These are phyloP conservation scores for Aspergillus sp. DNA, from an alignment of 2,329 filamentous ascomycete genomes.

Conservation along the genomic window DNA sequence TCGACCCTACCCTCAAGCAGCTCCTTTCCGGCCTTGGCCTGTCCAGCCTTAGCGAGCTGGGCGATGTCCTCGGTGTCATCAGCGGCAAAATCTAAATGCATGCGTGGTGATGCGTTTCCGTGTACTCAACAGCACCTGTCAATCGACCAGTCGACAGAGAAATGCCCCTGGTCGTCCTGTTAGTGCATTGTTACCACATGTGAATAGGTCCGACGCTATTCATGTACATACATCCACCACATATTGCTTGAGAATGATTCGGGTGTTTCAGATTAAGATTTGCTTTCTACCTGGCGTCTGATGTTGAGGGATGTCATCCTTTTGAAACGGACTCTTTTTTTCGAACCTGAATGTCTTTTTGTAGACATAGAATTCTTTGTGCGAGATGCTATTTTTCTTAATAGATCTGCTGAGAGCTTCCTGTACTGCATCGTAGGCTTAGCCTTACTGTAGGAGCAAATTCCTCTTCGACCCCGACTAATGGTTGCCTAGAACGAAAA, in stretches of 20 bases:
- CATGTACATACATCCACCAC: neutral
- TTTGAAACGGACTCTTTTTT: neutral
- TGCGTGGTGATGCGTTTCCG: neutral
- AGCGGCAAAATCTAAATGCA: conserved; percentile 25
- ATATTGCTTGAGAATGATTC: neutral
- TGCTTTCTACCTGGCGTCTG: neutral
- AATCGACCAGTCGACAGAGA: too few relatives aligned
- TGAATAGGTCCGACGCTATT: neutral
- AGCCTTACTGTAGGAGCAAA: too few relatives aligned
- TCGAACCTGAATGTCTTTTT: neutral
- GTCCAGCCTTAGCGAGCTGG: conserved; percentile 14
- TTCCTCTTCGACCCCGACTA: too few relatives aligned
- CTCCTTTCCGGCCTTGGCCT: conserved; percentile 15
- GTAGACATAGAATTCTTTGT: neutral
- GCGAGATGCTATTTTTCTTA: too few relatives aligned
- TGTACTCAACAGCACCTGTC: neutral
- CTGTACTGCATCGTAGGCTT: too few relatives aligned
- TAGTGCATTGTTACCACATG: neutral
- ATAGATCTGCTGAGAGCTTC: too few relatives aligned
- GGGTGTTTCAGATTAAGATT: neutral
- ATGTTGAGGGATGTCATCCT: neutral
- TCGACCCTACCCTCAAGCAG: conserved; percentile 18
- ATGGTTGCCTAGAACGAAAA: too few relatives aligned
- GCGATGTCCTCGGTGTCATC: conserved; percentile 21
- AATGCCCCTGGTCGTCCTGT: too few relatives aligned